Base-by-base conservation (phyloP, 192 early-diverging fungal species). In the Dimargaris cristalligena region DNA sequence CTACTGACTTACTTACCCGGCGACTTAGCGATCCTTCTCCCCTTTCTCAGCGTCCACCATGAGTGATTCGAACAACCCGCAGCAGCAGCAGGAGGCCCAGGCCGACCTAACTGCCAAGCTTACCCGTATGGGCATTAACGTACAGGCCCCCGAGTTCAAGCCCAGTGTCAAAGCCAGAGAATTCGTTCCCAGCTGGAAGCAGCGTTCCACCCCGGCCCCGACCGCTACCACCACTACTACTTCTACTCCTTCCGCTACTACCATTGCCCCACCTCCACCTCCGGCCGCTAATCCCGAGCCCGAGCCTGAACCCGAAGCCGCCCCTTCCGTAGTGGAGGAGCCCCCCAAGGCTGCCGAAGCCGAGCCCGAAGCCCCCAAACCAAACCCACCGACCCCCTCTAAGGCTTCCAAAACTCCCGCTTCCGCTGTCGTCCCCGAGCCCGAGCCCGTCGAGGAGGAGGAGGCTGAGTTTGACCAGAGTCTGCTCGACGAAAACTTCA, bases 401-500 rank as follows among this genome's bases (percentile, higher is more conserved):
- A n/a, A n/a, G n/a, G n/a, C n/a, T n/a, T n/a, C n/a, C n/a, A n/a
- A n/a, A n/a, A n/a, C n/a, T n/a, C n/a, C n/a, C n/a, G n/a, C n/a
- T n/a, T n/a, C n/a, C n/a, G 60, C 65, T 50, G 62, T 58, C 4
- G 44, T 69, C 13, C 31, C 30, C 38, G 52, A 60, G 18, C 44
- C 61, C 22, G 60, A 66, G 58, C 31, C 49, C 35, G 49, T 22
- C 14, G 64, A 61, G 11, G 71, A 64, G 25, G 73, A 66, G 13
- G 76, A 80, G 25, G 75, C 63, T 8, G 80, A 85, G 22, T 44
- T 70, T 35, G 78, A 84, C 32, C 79, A 83, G 69, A 56, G 80
- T 28, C 51, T 80, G 60, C 68, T 77, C 30, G 82, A 90, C 62
- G 75, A 87, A 58, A 78, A 83, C 56, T 82, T 81, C 59, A 99